A percentile compares a stretch with the other conserved stretches of the same genome.
These are phyloP conservation scores for Malus hybrid DNA, from an alignment of 331 rosid genomes.

Conservation along the genomic window DNA sequence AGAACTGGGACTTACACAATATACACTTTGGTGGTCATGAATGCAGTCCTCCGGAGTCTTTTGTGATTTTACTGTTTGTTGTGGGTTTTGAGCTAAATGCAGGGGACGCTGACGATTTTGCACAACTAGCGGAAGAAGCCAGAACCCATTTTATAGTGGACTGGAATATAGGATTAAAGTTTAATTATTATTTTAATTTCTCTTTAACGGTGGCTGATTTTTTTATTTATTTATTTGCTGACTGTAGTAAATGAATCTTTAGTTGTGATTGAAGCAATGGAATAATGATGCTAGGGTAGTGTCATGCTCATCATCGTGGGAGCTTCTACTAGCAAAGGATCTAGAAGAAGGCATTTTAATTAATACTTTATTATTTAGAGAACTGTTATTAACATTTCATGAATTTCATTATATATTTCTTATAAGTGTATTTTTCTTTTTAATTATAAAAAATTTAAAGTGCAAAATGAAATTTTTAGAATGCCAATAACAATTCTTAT, in stretches of 20 bases:
- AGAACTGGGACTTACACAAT: constrained; percentile 53
- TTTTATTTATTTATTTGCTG: neutral
- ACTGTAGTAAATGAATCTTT: neutral
- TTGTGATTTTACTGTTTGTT: constrained; percentile 5
- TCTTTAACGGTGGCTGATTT: neutral
- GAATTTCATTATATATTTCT: no score
- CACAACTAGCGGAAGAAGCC: neutral
- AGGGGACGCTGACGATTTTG: constrained; percentile 21
- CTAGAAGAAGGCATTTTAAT: constrained; percentile 27
- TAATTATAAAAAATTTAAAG: no score
- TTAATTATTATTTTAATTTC: neutral
- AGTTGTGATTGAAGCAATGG: neutral
- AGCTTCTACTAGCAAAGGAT: constrained; percentile 9
- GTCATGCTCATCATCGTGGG: constrained; percentile 66
- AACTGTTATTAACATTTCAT: no score
- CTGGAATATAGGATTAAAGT: neutral
- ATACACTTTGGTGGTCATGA: constrained; percentile 86
- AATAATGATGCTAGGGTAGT: constrained; percentile 56
- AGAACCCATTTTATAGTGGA: constrained; percentile 26
- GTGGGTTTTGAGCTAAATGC: neutral
- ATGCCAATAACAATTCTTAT: no score
- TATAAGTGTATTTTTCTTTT: no score
- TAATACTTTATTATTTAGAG: neutral
- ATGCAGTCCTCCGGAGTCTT: constrained; percentile 20
- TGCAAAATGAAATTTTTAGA: no score